A percentile compares a stretch with the other conserved stretches of the same genome.
Evolutionary conservation across 208 protist genomes (phyloP).

Genomic region (Strigomonas culicis): DNA sequence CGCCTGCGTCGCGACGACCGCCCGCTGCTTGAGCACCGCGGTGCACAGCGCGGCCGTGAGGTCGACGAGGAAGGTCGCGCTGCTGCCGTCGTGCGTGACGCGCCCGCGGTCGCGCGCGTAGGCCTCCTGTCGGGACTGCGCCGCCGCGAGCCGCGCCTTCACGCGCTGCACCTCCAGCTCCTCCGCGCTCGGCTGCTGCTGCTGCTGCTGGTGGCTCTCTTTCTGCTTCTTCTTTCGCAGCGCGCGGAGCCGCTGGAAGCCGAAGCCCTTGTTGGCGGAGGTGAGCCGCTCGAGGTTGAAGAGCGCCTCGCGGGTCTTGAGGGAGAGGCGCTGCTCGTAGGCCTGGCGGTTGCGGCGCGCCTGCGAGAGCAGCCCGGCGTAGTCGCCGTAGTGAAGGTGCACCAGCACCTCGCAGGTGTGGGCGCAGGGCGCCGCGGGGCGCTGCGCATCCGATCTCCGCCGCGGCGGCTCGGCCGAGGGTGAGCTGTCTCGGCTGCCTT

Average conservation of each 20-base stretch:
- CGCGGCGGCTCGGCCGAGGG: too few relatives aligned
- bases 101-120: neutral
- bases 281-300: neutral
- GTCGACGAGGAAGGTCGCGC: constrained; percentile 23
- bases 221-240: too few relatives aligned
- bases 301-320: neutral
- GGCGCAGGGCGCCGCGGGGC: too few relatives aligned
- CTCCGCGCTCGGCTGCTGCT: too few relatives aligned
- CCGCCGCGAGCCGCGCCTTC: too few relatives aligned
- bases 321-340: neutral
- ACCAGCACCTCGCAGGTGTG: neutral
- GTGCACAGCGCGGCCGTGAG: constrained; percentile 22
- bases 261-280: too few relatives aligned
- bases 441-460: too few relatives aligned
- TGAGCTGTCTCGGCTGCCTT: too few relatives aligned
- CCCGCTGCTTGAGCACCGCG: constrained; percentile 9
- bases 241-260: too few relatives aligned
- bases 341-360: constrained; percentile 2
- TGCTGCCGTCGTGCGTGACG: constrained; percentile 14
- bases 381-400: constrained; percentile 6
- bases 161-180: too few relatives aligned
- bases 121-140: neutral
- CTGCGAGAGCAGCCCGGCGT: neutral
- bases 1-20: constrained; percentile 17
- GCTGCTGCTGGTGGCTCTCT: too few relatives aligned